Evolutionary conservation across 805 yeast genomes (phyloP).

Genomic region (Yarrowia osloensis): DNA sequence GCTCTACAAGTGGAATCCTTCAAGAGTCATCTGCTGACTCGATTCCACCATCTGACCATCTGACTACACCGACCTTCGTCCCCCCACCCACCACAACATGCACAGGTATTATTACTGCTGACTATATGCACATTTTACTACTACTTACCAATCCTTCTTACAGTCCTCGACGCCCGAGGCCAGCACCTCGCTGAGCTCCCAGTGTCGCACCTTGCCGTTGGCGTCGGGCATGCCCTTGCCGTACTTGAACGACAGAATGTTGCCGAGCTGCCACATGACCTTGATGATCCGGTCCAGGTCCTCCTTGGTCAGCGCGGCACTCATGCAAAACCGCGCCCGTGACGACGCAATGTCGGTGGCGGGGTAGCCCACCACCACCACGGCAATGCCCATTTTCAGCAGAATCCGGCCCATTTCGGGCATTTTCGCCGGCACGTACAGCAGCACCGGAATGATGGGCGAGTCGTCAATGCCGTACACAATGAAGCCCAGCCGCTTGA

Average conservation of each 20-base stretch:
- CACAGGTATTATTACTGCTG: slow-evolving; percentile 9
- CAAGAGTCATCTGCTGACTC: no score
- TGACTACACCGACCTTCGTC: no score
- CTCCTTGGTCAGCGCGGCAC: slow-evolving; percentile 88
- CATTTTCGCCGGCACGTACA: slow-evolving; percentile 92
- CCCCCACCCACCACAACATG: background rate
- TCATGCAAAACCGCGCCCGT: slow-evolving; percentile 89
- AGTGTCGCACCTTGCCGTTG: slow-evolving; percentile 58
- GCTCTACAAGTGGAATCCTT: no score
- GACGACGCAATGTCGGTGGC: slow-evolving; percentile 92
- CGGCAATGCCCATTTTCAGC: slow-evolving; percentile 79
- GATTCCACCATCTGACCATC: no score
- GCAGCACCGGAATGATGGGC: slow-evolving; percentile 87
- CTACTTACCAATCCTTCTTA: slow-evolving; percentile 26
- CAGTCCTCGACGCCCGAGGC: slow-evolving; percentile 30
- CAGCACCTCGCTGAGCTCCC: slow-evolving; percentile 39
- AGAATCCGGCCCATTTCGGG: slow-evolving; percentile 85
- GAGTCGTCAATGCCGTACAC: slow-evolving; percentile 95
- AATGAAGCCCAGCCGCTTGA: slow-evolving; percentile 89
- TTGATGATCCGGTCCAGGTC: slow-evolving; percentile 82
- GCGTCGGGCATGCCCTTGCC: slow-evolving; percentile 27
- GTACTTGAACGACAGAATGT: slow-evolving; percentile 63
- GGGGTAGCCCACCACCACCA: slow-evolving; percentile 96
- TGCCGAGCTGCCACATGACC: slow-evolving; percentile 77
- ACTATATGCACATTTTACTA: background rate